These are phyloP conservation scores for Millerozyma acaciae DNA, from an alignment of 805 yeast species.

Conservation along the genomic window DNA sequence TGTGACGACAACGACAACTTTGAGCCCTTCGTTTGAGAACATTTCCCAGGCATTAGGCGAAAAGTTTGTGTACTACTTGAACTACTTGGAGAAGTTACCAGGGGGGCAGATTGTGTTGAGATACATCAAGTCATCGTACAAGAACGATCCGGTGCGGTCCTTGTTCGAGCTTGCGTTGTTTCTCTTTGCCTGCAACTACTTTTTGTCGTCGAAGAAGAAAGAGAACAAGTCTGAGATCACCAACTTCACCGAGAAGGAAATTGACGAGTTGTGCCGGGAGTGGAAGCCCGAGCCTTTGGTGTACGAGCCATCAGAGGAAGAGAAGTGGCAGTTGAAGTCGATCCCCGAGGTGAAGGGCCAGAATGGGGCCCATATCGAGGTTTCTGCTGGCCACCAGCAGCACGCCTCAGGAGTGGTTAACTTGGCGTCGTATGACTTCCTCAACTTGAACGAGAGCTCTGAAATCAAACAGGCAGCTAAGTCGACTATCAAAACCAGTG, in stretches of 20 bases:
- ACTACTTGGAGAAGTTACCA: slow-evolving; percentile 40
- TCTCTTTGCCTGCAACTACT: slow-evolving; percentile 80
- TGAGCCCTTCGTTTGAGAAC: slow-evolving; percentile 37
- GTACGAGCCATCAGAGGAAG: slow-evolving; percentile 46
- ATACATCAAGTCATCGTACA: slow-evolving; percentile 81
- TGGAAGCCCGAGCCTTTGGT: slow-evolving; percentile 92
- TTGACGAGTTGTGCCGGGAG: slow-evolving; percentile 79
- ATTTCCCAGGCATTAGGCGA: slow-evolving; percentile 30
- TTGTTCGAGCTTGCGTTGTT: slow-evolving; percentile 72
- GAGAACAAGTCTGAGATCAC: slow-evolving; percentile 71
- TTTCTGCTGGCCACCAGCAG: slow-evolving; percentile 21
- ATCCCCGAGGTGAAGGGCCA: slow-evolving; percentile 63
- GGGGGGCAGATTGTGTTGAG: slow-evolving; percentile 59
- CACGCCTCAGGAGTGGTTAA: slow-evolving; percentile 45
- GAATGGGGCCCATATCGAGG: slow-evolving; percentile 39
- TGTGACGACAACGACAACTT: slow-evolving; percentile 21
- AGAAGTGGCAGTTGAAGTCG: slow-evolving; percentile 58
- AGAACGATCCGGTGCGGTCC: slow-evolving; percentile 90
- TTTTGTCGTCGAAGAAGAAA: slow-evolving; percentile 71
- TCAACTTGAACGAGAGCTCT: slow-evolving; percentile 52
- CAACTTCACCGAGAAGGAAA: slow-evolving; percentile 55
- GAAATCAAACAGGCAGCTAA: slow-evolving; percentile 52
- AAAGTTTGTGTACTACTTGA: slow-evolving; percentile 32
- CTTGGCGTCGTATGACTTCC: slow-evolving; percentile 67
- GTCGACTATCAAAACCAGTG: slow-evolving; percentile 58